phyloP scores from a whole-genome alignment of 2,329 filamentous ascomycete genomes.

The Myrmaecium sp. region DNA sequence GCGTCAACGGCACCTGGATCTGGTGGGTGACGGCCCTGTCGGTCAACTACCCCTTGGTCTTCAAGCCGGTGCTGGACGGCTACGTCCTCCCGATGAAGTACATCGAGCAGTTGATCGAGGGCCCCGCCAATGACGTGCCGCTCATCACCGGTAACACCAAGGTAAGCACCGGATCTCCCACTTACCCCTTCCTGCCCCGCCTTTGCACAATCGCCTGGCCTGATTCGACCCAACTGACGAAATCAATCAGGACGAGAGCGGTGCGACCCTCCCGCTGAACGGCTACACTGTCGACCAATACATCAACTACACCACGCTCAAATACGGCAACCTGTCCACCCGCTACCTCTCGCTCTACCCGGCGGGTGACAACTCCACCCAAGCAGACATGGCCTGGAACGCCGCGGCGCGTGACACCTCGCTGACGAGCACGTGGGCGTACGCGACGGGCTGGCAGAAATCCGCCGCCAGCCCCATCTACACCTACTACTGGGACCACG shows the following conservation, averaged over 20 bases:
- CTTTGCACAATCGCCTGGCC: no score
- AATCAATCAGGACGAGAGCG: slow-evolving; percentile 15
- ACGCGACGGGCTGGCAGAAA: slow-evolving; percentile 9
- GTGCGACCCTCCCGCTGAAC: slow-evolving; percentile 9
- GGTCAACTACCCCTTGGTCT: slow-evolving; percentile 1
- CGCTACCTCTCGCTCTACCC: slow-evolving; percentile 8
- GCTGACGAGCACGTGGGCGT: slow-evolving; percentile 11
- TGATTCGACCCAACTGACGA: no score
- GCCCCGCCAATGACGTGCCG: slow-evolving; percentile 12
- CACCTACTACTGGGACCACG: slow-evolving; percentile 22
- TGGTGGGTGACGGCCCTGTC: no score
- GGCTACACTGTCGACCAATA: slow-evolving; percentile 10
- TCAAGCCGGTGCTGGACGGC: slow-evolving; percentile 3
- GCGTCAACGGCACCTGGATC: neutral
- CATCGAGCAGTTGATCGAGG: slow-evolving; percentile 9
- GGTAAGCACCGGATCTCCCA: no score
- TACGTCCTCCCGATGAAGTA: slow-evolving; percentile 13
- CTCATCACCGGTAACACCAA: slow-evolving; percentile 15
- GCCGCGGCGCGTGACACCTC: slow-evolving; percentile 10
- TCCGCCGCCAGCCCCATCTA: slow-evolving; percentile 11
- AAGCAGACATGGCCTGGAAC: slow-evolving; percentile 9
- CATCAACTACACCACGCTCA: slow-evolving; percentile 5
- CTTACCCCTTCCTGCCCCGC: no score
- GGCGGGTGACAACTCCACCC: slow-evolving; percentile 7
- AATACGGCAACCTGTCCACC: slow-evolving; percentile 5